Conservation (phyloP, 352 stramenopile species). For the Pythium brachiatum region DNA sequence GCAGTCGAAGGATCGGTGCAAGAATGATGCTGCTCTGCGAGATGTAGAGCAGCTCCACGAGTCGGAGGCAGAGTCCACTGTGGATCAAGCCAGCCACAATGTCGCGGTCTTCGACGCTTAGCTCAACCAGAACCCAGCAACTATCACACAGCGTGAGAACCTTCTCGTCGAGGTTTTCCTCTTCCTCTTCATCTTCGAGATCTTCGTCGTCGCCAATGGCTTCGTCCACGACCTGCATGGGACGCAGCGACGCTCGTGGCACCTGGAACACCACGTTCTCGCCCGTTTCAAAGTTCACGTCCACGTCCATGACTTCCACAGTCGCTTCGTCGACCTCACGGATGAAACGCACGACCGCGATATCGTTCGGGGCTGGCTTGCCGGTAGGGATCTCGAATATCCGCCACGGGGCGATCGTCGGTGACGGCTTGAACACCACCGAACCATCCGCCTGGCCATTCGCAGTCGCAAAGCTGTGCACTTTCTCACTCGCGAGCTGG, state of each 20-base stretch:
- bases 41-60: constrained; percentile 83
- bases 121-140: constrained; percentile 82
- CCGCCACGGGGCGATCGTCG: constrained; percentile 68
- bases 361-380: constrained; percentile 79
- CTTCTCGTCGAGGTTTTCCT: constrained; percentile 76
- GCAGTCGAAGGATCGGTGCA: constrained; percentile 64
- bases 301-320: constrained; percentile 84
- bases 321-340: constrained; percentile 68
- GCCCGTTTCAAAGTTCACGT: constrained; percentile 86
- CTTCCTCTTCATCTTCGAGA: constrained; percentile 61
- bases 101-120: constrained; percentile 71
- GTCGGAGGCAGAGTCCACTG: constrained; percentile 57
- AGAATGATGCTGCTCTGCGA: constrained; percentile 84
- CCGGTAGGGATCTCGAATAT: constrained; percentile 85
- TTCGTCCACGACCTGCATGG: constrained; percentile 82
- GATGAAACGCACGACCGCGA: constrained; percentile 81
- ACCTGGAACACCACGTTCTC: constrained; percentile 82
- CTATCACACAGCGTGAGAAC: constrained; percentile 84
- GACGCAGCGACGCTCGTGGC: constrained; percentile 51
- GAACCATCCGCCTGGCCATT: constrained; percentile 44
- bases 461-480: constrained; percentile 51
- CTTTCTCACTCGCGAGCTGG: constrained; percentile 77
- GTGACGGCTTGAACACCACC: constrained; percentile 56
- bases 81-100: constrained; percentile 61
- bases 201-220: constrained; percentile 77